Percentiles rank a stretch among this genome's conserved stretches.
Conservation (phyloP, 805 yeast species). For the Peterozyma xylosa region DNA sequence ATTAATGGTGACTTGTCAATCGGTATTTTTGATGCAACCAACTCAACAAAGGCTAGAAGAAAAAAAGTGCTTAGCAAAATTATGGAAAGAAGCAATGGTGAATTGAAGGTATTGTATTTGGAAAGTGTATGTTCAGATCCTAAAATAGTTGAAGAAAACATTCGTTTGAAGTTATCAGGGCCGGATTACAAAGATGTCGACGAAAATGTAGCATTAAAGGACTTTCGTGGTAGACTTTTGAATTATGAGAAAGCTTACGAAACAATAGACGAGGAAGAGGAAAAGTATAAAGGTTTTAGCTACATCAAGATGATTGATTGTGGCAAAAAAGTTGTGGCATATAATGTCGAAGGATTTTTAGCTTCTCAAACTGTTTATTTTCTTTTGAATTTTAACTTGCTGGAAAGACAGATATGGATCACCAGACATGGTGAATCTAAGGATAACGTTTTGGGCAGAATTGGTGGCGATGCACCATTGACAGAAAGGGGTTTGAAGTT, state of each 20-base stretch:
- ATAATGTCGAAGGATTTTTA: slow-evolving; percentile 77
- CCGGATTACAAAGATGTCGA: slow-evolving; percentile 91
- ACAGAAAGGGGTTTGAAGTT: slow-evolving; percentile 76
- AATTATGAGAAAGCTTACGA: slow-evolving; percentile 90
- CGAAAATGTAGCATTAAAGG: slow-evolving; percentile 67
- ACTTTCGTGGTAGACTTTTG: slow-evolving; percentile 70
- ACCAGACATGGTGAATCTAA: slow-evolving; percentile 91
- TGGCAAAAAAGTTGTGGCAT: slow-evolving; percentile 89
- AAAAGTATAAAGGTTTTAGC: slow-evolving; percentile 56
- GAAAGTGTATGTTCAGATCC: slow-evolving; percentile 86
- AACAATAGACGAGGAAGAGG: slow-evolving; percentile 71
- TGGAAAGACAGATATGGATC: slow-evolving; percentile 89
- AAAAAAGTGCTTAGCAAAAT: slow-evolving; percentile 49
- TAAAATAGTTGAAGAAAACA: slow-evolving; percentile 72
- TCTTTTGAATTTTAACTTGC: slow-evolving; percentile 78
- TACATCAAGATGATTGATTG: slow-evolving; percentile 95
- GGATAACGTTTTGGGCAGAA: slow-evolving; percentile 77
- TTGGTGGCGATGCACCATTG: slow-evolving; percentile 85
- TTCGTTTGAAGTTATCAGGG: slow-evolving; percentile 79
- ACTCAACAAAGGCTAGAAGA: slow-evolving; percentile 63
- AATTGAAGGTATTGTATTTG: slow-evolving; percentile 70
- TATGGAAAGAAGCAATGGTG: slow-evolving; percentile 46
- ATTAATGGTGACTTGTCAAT: slow-evolving; percentile 80
- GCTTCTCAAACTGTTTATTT: slow-evolving; percentile 93
- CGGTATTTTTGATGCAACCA: slow-evolving; percentile 86